Percentiles rank a stretch among this genome's conserved stretches.
Conservation (phyloP, 169 alveolate genomes). For the Besnoitia besnoiti region DNA sequence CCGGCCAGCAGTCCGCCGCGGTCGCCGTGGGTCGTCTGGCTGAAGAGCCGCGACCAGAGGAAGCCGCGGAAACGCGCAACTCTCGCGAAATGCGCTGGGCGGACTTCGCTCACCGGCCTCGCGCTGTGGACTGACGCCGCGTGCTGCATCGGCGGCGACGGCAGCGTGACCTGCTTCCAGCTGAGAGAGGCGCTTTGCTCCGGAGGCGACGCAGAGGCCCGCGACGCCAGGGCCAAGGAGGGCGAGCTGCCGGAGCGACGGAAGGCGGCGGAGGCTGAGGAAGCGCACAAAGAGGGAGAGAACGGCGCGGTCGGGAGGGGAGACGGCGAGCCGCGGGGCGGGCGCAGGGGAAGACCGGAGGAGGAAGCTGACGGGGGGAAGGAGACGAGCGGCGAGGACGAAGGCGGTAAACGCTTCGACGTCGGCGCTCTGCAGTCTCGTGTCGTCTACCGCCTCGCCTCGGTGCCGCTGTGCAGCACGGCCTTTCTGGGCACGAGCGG, state of each 20-base stretch:
- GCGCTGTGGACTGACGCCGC: slow-evolving; percentile 8
- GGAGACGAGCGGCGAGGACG: not conserved
- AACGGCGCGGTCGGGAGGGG: too few species aligned
- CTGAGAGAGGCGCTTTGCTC: not conserved
- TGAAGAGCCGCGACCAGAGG: not conserved
- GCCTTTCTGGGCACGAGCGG: slow-evolving; percentile 45
- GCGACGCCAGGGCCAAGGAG: too few species aligned
- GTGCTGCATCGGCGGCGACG: slow-evolving; percentile 30
- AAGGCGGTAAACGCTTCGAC: not conserved
- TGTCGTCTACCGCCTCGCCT: not conserved
- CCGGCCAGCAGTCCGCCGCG: not conserved
- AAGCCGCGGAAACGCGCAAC: not conserved
- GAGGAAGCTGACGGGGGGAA: not conserved
- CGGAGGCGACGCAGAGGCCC: too few species aligned
- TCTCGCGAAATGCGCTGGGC: not conserved
- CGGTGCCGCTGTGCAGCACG: slow-evolving; percentile 14
- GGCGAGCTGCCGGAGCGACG: too few species aligned
- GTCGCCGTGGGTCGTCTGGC: slow-evolving; percentile 15
- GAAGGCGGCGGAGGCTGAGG: not conserved
- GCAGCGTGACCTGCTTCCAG: slow-evolving; percentile 23
- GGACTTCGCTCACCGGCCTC: slow-evolving; percentile 9
- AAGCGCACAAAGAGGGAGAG: not conserved
- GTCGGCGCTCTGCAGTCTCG: not conserved
- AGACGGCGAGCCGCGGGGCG: not conserved
- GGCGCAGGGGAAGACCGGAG: not conserved